These are phyloP conservation scores for Paramarasmius palmivorus DNA, from an alignment of 1,284 basidiomycete genomes.

Conservation along the genomic window DNA sequence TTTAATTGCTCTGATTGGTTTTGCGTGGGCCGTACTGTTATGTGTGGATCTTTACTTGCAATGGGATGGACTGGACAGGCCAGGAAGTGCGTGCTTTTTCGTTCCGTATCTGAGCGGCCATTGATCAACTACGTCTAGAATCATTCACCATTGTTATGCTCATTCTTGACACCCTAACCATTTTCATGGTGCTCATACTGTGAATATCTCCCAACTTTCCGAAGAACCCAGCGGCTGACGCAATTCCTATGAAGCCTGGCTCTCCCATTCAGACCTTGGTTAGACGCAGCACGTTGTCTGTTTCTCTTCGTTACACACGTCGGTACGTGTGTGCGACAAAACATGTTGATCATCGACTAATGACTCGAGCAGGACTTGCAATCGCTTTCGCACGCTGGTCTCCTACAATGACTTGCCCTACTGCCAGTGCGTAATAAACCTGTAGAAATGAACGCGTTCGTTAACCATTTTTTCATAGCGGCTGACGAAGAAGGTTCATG, in stretches of 20 bases:
- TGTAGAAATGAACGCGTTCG: no score
- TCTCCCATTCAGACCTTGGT: conserved; percentile 1
- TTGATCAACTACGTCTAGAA: background rate
- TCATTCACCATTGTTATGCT: conserved; percentile 1
- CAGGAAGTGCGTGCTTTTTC: background rate
- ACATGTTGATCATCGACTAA: background rate
- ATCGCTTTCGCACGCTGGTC: background rate
- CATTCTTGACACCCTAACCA: background rate
- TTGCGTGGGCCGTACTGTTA: background rate
- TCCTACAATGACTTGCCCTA: background rate
- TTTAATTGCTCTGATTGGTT: background rate
- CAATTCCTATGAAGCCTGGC: background rate
- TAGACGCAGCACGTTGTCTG: background rate
- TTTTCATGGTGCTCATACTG: background rate
- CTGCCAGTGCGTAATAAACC: no score
- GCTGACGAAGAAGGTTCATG: conserved; percentile 1
- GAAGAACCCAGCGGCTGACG: background rate
- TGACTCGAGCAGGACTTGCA: background rate
- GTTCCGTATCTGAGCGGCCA: background rate
- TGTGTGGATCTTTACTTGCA: background rate
- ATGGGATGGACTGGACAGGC: background rate
- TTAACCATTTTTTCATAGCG: background rate
- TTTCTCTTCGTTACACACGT: background rate
- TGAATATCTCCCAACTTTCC: background rate
- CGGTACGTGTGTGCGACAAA: background rate